Base-by-base conservation (phyloP, 345 rosid species). In the Lepidium didymum region DNA sequence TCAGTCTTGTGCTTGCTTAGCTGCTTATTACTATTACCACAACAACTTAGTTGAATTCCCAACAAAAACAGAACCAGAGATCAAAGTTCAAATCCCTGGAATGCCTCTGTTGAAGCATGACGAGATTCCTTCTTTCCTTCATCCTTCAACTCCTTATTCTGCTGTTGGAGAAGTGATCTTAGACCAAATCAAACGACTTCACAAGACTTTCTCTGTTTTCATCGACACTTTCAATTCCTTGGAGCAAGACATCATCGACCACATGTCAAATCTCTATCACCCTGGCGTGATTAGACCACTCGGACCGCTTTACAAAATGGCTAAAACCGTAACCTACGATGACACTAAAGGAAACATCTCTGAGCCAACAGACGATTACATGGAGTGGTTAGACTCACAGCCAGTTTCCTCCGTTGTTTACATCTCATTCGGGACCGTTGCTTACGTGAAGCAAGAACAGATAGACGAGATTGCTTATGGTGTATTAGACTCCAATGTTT, bases 1-100 rank as follows among this genome's bases (percentile, higher is more conserved):
- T 12, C 97, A 93, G 38, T 90, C 98, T 7, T 88, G 90, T 6
- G 96, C 94, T 0, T 84, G 87, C 66, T 87, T 93, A 34, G 75
- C 90, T 0, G 67, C 87, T 19, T 93, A 93, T 62, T 93, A 88
- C 44, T 82, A 88, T 74, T 88, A 75, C 74, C 67, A 64, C 68
- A 83, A 85, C 41, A 70, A 72, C 6, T 74, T 81, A 15, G 83
- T 75, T 8, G 69, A 78, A 0, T 93, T 93, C 64, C 98, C 98
- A 3, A 78, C 37, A 0, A 73, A 85, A 62, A 53, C 68, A 14
- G 80, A 84, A 0, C 87, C 86, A 6, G 82, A 83, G 59, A 72
- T 68, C n/a, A 82, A 86, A 6, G 93, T 88, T 31, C 87, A 79
- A 14, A 70, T 93, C 52, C 97, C 98, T 1, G 64, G 74, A 67